Percentiles rank a stretch among this genome's conserved stretches.
phyloP scores from a whole-genome alignment of 2,329 filamentous ascomycete species.

The Chaetomium sp. region DNA sequence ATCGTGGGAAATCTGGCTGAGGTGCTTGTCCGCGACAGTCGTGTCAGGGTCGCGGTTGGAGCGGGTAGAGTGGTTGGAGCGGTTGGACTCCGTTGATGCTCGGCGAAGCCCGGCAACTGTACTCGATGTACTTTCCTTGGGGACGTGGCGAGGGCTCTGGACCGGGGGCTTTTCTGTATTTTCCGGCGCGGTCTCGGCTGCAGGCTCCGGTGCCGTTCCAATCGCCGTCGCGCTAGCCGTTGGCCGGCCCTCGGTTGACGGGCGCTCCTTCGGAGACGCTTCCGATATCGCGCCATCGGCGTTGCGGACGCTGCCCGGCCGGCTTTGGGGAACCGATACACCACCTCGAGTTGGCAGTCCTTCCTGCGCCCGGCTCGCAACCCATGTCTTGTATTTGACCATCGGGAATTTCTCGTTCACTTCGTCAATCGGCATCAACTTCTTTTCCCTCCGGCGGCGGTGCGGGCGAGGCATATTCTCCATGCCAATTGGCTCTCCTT shows the following conservation, averaged over 20 bases:
- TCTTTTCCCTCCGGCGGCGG: conserved; percentile 90
- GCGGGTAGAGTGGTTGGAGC: conserved; percentile 11
- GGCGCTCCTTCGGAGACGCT: conserved; percentile 48
- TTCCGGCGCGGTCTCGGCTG: conserved; percentile 37
- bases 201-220: background rate
- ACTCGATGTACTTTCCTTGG: conserved; percentile 37
- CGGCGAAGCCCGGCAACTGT: conserved; percentile 22
- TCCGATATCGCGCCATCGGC: conserved; percentile 58
- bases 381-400: conserved; percentile 96
- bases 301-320: conserved; percentile 72
- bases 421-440: conserved; percentile 98
- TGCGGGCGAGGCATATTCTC: conserved; percentile 83
- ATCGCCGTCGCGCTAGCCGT: conserved; percentile 36
- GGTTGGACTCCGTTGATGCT: conserved; percentile 30
- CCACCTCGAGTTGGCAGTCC: conserved; percentile 84
- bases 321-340: conserved; percentile 72
- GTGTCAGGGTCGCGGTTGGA: conserved; percentile 22
- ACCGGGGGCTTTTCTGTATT: conserved; percentile 32
- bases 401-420: conserved; percentile 97
- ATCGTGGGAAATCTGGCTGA: conserved; percentile 40
- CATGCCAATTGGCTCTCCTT: conserved; percentile 86
- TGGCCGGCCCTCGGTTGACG: conserved; percentile 48
- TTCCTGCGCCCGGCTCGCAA: conserved; percentile 77
- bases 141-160: conserved; percentile 30
- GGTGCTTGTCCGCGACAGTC: conserved; percentile 26